Evolutionary conservation across 805 yeast species (phyloP).

Genomic region (Sugiyamaella lignohabitans): DNA sequence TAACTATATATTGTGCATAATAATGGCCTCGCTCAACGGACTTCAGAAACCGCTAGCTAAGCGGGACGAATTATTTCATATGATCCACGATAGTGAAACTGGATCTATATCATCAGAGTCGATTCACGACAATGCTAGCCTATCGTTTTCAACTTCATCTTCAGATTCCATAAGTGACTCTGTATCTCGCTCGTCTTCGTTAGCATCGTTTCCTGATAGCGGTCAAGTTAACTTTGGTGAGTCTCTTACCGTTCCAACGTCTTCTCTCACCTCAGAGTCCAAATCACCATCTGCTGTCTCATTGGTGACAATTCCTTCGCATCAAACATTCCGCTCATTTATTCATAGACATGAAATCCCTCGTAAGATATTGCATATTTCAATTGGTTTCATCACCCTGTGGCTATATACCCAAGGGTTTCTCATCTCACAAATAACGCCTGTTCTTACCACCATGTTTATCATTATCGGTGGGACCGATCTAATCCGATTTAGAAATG

Average conservation of each 20-base stretch:
- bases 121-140: too few species aligned
- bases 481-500: conserved; percentile 54
- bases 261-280: neutral
- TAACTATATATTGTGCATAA: too few species aligned
- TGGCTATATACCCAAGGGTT: conserved; percentile 61
- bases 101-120: too few species aligned
- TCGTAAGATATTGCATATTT: conserved; percentile 79
- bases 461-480: conserved; percentile 56
- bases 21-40: too few species aligned
- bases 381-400: conserved; percentile 78
- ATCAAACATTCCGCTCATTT: conserved; percentile 40
- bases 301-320: conserved; percentile 20
- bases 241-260: neutral
- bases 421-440: conserved; percentile 49
- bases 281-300: conserved; percentile 8
- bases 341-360: conserved; percentile 81
- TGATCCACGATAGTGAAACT: too few species aligned
- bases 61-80: too few species aligned
- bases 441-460: conserved; percentile 53
- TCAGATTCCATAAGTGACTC: neutral
- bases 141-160: conserved; percentile 2
- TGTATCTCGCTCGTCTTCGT: too few species aligned
- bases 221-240: too few species aligned
- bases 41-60: too few species aligned
- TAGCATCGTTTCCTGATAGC: too few species aligned